Evolutionary conservation across 345 rosid species (phyloP), one percentile per base, ranked within the genome.

Genomic region (Citropsis articulata): DNA sequence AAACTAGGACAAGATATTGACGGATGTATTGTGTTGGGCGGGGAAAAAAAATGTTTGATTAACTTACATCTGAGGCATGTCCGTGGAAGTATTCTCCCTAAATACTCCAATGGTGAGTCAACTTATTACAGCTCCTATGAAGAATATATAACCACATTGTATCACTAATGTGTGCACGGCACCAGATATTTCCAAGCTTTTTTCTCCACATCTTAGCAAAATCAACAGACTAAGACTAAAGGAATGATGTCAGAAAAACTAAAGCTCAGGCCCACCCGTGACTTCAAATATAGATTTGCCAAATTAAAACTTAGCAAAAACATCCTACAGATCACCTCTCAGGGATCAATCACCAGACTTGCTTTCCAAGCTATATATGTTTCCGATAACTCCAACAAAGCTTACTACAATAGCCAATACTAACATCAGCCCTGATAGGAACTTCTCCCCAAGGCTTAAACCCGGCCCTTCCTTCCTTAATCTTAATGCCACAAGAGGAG

Each of bases 401-500:
- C 97, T 84, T 79, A 96, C 98, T 31, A 89, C 80, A 5, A 87
- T 75, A 0, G 97, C 97, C 84, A 92, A 76, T 55, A 90, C 80
- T 33, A 96, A 85, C 98, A 96, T 94, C 79, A 84, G 59, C 92
- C 94, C 88, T 4, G 97, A 88, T 40, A 92, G 80, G 27, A 69
- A 76, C 75, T 66, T 90, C 74, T 91, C 94, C 64, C 80, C 81
- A 1, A 30, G 4, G 70, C 86, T 89, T 84, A 96, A 85, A 28
- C 89, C 71, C 62, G 76, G 88, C 31, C 88, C 93, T 75, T 73
- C 79, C 28, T 79, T 78, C 73, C 94, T 83, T 80, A 96, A 77
- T 83, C 81, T 87, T 78, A 96, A 75, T 1, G 98, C 95, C 75
- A 96, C 80, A 6, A 96, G 91, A 77, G 98, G 84, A 24, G 99